Evolutionary conservation across 2,329 filamentous ascomycete species (phyloP), one percentile per base, ranked within the genome.

Genomic region (Trichoderma hamatum): DNA sequence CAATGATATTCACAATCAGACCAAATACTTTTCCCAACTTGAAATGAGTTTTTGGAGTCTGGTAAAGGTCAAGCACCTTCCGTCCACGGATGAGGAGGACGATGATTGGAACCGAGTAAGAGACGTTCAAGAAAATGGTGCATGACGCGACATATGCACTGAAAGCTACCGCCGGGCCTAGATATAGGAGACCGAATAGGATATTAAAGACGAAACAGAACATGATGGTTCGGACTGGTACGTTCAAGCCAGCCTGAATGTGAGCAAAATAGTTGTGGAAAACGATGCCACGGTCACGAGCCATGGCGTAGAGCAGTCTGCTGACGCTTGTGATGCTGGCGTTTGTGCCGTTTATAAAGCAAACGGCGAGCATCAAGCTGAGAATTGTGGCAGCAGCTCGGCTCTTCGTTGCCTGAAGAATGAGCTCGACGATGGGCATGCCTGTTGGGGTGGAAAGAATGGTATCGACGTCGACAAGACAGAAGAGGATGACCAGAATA

Each of bases 201-300:
- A 65, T 65, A 16, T 65, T 65, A 34, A 65, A 65, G 13, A 65
- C 62, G 11, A 65, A 65, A n/a, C 62, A 65, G 34, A 65, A 65
- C 62, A 65, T 65, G 62, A 65, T 65, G n/a, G 62, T 56, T 11
- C 62, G 51, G 26, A 65, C 62, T 24, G 62, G 62, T 24, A 65
- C 62, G n/a, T 65, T 65, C 21, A 65, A 30, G 4, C 62, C 62
- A 39, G 62, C 28, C 51, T 65, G 51, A 14, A 65, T 65, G 14
- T 65, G 62, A n/a, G 62, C 34, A 56, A 65, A 65, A 34, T 43
- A 65, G 13, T 65, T 65, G 26, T 65, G 62, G 43, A 46, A 65
- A 4, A 65, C 62, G 3, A 65, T 65, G 34, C 62, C 62, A 26
- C 62, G 62, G 26, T 65, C 62, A 39, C 62, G 62, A 32, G 62